Evolutionary conservation across 176 grass and related monocot genomes (phyloP).

Genomic region (Alloteropsis semialata): DNA sequence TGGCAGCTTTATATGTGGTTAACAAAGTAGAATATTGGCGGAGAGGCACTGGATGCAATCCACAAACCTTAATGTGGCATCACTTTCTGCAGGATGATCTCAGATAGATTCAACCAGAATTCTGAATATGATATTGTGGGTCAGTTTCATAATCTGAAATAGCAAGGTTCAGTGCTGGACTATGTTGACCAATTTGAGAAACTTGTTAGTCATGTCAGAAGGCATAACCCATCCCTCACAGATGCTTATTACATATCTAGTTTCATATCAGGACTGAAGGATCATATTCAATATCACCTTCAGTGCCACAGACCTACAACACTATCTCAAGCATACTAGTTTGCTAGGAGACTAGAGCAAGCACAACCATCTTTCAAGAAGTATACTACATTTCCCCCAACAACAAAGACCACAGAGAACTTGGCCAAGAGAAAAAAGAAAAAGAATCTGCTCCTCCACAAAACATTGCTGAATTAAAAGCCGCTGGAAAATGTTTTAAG

Average conservation of each 20-base stretch:
- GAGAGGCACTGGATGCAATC: background rate
- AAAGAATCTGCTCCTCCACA: background rate
- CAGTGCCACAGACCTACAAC: background rate
- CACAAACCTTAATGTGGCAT: background rate
- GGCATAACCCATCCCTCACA: accelerated
- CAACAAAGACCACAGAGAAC: no score
- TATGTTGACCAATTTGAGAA: background rate
- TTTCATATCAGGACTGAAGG: background rate
- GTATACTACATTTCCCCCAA: accelerated
- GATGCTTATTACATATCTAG: background rate
- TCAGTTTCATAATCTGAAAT: background rate
- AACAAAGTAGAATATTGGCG: background rate
- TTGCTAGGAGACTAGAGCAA: background rate
- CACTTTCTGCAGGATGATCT: background rate
- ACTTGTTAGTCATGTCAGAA: background rate
- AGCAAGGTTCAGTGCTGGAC: accelerated
- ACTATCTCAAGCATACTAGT: background rate
- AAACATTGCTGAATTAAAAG: background rate
- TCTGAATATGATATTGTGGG: background rate
- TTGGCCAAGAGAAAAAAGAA: background rate
- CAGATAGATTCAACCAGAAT: background rate
- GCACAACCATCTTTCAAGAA: background rate
- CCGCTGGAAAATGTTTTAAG: background rate
- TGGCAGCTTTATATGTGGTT: accelerated
- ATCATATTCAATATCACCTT: background rate